phyloP scores from a whole-genome alignment of 768 basidiomycete species.

The Coprinopsis cinerea region DNA sequence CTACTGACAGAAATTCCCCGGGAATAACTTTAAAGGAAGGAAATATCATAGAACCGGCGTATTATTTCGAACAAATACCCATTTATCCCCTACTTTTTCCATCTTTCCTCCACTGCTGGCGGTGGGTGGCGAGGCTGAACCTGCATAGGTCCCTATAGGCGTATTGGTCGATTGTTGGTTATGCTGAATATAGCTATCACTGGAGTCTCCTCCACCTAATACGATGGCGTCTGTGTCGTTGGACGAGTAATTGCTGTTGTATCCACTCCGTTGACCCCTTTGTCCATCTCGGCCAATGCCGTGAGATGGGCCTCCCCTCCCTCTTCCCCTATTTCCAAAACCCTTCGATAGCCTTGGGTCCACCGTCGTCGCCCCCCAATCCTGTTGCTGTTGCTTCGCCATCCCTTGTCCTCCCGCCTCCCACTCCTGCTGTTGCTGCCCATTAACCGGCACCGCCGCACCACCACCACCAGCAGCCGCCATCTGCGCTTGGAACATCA shows the following conservation, averaged over 20 bases:
- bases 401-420: neutral
- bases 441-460: slow-evolving; percentile 1
- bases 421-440: slow-evolving; percentile 16
- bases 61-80: slow-evolving; percentile 57
- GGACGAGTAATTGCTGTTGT: slow-evolving; percentile 17
- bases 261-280: slow-evolving; percentile 21
- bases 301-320: slow-evolving; percentile 38
- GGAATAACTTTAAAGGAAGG: neutral
- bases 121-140: slow-evolving; percentile 10
- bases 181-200: slow-evolving; percentile 10
- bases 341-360: too few relatives aligned
- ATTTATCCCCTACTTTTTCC: slow-evolving; percentile 66
- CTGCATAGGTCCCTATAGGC: slow-evolving; percentile 13
- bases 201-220: slow-evolving; percentile 41
- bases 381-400: neutral
- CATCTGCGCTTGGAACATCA: slow-evolving; percentile 12
- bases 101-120: slow-evolving; percentile 39
- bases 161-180: slow-evolving; percentile 8
- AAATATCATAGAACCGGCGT: slow-evolving; percentile 18
- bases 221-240: slow-evolving; percentile 53
- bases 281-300: slow-evolving; percentile 45
- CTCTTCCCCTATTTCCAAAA: slow-evolving; percentile 31
- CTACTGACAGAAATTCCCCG: slow-evolving; percentile 13
- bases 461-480: neutral
- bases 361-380: slow-evolving; percentile 14